phyloP scores from a whole-genome alignment of 2,329 filamentous ascomycete genomes.

The Apiospora sp. region DNA sequence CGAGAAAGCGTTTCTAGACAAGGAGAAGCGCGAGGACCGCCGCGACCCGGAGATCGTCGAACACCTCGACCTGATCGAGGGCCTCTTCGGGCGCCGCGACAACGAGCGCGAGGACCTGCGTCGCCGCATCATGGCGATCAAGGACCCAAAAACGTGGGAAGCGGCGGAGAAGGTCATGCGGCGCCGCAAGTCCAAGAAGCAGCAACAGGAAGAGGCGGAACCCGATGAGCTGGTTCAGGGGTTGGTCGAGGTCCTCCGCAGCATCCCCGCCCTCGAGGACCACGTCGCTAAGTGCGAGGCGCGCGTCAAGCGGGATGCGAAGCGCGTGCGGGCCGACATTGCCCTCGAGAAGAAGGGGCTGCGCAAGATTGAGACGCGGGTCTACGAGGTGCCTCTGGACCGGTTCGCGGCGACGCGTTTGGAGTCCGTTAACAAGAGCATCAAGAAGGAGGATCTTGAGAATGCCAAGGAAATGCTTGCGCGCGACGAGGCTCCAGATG shows the following conservation, averaged over 20 bases:
- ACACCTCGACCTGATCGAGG: not conserved
- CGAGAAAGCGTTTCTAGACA: not conserved
- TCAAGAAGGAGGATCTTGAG: not conserved
- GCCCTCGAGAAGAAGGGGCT: not conserved
- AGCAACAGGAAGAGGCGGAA: not conserved
- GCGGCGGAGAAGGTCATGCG: not conserved
- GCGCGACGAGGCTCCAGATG: not conserved
- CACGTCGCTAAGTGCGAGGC: not conserved
- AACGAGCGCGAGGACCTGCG: conserved; percentile 12
- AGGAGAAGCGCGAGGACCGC: not conserved
- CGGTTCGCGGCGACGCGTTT: not conserved
- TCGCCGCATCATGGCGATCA: not conserved
- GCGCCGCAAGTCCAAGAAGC: not conserved
- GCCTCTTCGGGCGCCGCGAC: not conserved
- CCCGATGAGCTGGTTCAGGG: not conserved
- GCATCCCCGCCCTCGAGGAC: not conserved
- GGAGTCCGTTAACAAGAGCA: not conserved
- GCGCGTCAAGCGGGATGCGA: not conserved
- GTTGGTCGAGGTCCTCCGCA: not conserved
- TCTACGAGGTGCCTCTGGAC: not conserved
- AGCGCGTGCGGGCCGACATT: not conserved
- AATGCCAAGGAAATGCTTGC: not conserved
- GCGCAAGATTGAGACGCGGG: not conserved
- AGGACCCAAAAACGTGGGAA: not conserved
- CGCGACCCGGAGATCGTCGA: not conserved